Evolutionary conservation across 306 rosid genomes (phyloP).

Genomic region (Geum urbanum): DNA sequence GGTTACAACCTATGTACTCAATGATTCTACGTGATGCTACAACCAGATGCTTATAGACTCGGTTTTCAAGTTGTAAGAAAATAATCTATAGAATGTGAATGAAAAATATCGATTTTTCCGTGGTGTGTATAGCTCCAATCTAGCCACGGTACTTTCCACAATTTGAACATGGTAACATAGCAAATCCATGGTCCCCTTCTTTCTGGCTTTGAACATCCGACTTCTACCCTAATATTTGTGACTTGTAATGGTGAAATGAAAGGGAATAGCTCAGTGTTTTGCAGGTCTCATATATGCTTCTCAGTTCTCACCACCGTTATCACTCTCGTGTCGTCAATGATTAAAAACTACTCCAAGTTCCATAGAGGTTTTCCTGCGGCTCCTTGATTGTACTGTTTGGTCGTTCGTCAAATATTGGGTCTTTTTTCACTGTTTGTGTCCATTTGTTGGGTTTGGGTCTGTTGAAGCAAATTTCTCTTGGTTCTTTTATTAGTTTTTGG

Average conservation of each 20-base stretch:
- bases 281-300: too few species aligned
- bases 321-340: too few species aligned
- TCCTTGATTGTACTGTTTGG: too few species aligned
- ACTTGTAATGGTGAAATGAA: not conserved
- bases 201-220: not conserved
- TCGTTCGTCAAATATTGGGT: too few species aligned
- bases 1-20: conserved; percentile 69
- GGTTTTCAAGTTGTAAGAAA: conserved; percentile 16
- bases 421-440: too few species aligned
- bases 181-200: not conserved
- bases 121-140: conserved; percentile 30
- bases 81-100: conserved; percentile 26
- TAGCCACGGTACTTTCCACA: conserved; percentile 18
- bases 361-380: too few species aligned
- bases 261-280: too few species aligned
- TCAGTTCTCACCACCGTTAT: too few species aligned
- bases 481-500: too few species aligned
- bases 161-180: not conserved
- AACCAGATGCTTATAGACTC: not conserved
- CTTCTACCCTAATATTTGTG: not conserved
- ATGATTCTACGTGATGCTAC: conserved; percentile 27
- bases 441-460: too few species aligned
- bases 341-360: too few species aligned
- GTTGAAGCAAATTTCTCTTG: too few species aligned
- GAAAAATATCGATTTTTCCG: conserved; percentile 7